These are phyloP conservation scores for Aureobasidium sp. DNA, from an alignment of 2,329 filamentous ascomycete genomes.

Conservation along the genomic window DNA sequence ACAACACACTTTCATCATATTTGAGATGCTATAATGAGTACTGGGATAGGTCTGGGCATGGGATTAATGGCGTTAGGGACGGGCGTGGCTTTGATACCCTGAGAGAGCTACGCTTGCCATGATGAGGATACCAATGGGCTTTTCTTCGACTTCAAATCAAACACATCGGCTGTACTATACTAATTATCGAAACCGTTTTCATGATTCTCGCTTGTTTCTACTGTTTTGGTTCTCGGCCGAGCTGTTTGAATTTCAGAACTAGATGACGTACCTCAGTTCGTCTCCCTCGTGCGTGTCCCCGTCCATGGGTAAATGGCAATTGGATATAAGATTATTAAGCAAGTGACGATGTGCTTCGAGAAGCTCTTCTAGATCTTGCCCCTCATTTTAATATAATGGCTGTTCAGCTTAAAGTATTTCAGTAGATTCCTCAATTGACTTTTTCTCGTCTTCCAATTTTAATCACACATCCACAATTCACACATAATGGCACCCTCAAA, in stretches of 20 bases:
- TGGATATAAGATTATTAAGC: not conserved
- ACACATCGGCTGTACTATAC: not conserved
- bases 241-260: not conserved
- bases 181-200: slow-evolving; percentile 3
- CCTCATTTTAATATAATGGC: not conserved
- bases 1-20: not conserved
- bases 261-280: not conserved
- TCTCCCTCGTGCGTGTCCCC: not conserved
- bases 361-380: not conserved
- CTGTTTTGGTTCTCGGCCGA: not conserved
- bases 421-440: not conserved
- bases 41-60: not conserved
- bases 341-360: not conserved
- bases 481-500: slow-evolving; percentile 20
- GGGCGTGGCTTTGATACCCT: slow-evolving; percentile 6
- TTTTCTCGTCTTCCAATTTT: not conserved
- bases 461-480: not conserved
- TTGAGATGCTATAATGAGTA: not conserved
- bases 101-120: not conserved
- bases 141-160: not conserved
- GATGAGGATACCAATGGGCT: not conserved
- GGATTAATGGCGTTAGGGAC: not conserved
- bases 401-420: not conserved
- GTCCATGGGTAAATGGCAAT: not conserved
- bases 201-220: not conserved